phyloP scores from a whole-genome alignment of 768 basidiomycete species.

The Boletus rubropictus region DNA sequence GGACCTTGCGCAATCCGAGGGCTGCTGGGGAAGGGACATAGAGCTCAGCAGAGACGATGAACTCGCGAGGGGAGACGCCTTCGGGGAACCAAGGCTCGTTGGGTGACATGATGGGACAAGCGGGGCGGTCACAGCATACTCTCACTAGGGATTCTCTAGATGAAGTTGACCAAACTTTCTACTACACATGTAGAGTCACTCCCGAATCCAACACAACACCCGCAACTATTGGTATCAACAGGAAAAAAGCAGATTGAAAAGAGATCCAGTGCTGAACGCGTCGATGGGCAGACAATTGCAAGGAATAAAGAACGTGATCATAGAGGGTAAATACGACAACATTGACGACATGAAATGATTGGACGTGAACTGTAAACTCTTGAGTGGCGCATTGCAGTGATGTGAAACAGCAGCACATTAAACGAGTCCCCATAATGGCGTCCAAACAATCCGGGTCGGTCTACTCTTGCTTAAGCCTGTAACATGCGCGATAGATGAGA shows the following conservation, averaged over 20 bases:
- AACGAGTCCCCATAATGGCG: conserved; percentile 1
- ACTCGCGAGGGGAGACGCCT: conserved; percentile 37
- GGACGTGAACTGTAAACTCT: conserved; percentile 12
- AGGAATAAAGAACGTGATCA: conserved; percentile 9
- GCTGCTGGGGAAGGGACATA: conserved; percentile 52
- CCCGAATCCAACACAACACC: conserved; percentile 4
- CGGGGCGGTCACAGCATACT: neutral
- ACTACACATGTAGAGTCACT: neutral
- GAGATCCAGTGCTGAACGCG: conserved; percentile 10
- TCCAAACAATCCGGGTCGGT: neutral
- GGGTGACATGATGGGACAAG: conserved; percentile 10
- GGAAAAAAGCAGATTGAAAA: conserved; percentile 2
- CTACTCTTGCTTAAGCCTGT: conserved; percentile 35
- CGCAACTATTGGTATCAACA: conserved; percentile 11
- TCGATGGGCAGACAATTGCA: conserved; percentile 12
- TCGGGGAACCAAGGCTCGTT: conserved; percentile 5
- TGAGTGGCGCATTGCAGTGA: conserved; percentile 4
- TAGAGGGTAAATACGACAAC: conserved; percentile 9
- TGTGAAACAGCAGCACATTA: conserved; percentile 11
- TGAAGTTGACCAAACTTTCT: conserved; percentile 1
- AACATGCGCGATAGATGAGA: conserved; percentile 1
- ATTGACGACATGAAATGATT: conserved; percentile 11
- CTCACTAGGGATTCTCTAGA: neutral
- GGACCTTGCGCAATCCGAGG: conserved; percentile 52
- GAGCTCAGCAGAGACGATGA: conserved; percentile 56